Base-by-base conservation (phyloP, 1,284 basidiomycete species). In the Apiotrichum akiyoshidainum region DNA sequence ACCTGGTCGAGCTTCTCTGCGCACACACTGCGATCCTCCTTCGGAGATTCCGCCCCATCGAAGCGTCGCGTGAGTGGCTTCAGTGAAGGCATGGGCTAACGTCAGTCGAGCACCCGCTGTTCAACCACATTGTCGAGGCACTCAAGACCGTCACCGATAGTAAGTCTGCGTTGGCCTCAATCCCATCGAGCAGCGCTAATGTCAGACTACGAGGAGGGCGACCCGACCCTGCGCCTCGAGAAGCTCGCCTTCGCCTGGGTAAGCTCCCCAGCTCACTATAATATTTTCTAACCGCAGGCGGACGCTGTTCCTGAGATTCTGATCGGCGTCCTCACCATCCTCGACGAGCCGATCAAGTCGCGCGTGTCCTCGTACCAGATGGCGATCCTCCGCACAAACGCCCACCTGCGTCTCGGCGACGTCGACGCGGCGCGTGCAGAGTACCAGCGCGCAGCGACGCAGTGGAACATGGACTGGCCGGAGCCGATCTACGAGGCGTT, bases 401-500 rank as follows among this genome's bases (percentile, higher is more conserved):
- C 78, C 37, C 73, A 80, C 39, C 72, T 69, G 72, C 85, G 84
- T 63, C 80, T 84, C 26, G 80, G 83, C 47, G 80, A 83, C 61
- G 78, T 85, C 59, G 81, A 83, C 13, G 78, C 83, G 52, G 88
- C 87, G 1, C 84, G 90, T 39, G 80, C 82, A 26, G 78, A 85
- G 5, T 92, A 89, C 76, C 78, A 80, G 21, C 83, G 86, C 57
- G 80, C 87, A 14, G 83, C 85, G 11, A 69, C 63, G 54, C 79
- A 81, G 46, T 65, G 68, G 7, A 87, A 87, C 71, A 68, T 95
- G 44, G 93, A 97, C 76, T 96, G 92, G 88, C 91, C 93, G 0
- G 92, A 96, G 74, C 87, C 86, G 3, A 80, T 98, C 7, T 91
- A 91, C 84, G 89, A 93, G 59, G 87, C 89, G 0, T 96, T 90